phyloP scores from a whole-genome alignment of 2,329 filamentous ascomycete species.

The Fonsecaea erecta region DNA sequence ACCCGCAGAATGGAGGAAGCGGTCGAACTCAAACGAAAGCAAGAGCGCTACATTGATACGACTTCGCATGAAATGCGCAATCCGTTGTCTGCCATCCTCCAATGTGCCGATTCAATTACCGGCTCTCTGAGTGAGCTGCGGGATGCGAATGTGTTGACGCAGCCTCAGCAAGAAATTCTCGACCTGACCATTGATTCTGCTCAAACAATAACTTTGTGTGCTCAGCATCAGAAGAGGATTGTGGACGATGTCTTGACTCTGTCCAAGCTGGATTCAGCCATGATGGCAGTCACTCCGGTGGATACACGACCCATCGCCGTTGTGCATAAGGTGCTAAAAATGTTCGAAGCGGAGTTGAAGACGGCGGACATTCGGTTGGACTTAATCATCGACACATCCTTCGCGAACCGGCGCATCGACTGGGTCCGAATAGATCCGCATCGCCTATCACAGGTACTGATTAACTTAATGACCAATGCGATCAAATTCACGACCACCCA shows the following conservation, averaged over 20 bases:
- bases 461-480: slow-evolving; percentile 79
- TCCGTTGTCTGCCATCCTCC: slow-evolving; percentile 61
- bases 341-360: slow-evolving; percentile 76
- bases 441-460: slow-evolving; percentile 75
- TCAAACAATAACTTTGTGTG: slow-evolving; percentile 76
- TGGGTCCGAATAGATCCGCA: slow-evolving; percentile 74
- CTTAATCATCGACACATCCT: slow-evolving; percentile 67
- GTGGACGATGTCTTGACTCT: slow-evolving; percentile 76
- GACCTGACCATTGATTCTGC: slow-evolving; percentile 70
- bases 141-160: slow-evolving; percentile 40
- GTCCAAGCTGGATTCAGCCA: slow-evolving; percentile 75
- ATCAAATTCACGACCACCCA: slow-evolving; percentile 76
- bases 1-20: slow-evolving; percentile 78
- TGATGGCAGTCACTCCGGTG: slow-evolving; percentile 73
- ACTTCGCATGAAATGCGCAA: slow-evolving; percentile 63
- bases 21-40: slow-evolving; percentile 76
- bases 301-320: slow-evolving; percentile 70
- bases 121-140: slow-evolving; percentile 57
- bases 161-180: slow-evolving; percentile 42
- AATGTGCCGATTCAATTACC: slow-evolving; percentile 59
- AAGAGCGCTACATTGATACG: slow-evolving; percentile 82
- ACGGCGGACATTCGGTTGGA: slow-evolving; percentile 70
- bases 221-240: slow-evolving; percentile 78
- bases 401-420: slow-evolving; percentile 61
- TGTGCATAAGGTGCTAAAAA: slow-evolving; percentile 70